Base-by-base conservation (phyloP, 495 filamentous ascomycete species). In the Platismatia glauca region DNA sequence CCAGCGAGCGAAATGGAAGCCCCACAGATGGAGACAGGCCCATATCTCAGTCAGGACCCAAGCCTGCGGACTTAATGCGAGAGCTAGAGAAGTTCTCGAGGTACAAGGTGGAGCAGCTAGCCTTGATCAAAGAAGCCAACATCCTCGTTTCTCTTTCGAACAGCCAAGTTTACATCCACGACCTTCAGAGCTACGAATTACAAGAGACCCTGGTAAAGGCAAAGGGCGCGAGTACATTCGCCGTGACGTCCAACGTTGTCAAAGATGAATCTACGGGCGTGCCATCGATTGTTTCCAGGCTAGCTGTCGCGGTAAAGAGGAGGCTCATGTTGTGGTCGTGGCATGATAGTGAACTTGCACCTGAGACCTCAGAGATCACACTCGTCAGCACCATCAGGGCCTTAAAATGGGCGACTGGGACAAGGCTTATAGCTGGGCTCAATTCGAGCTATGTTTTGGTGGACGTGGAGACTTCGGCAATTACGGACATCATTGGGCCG, bases 51-150 rank as follows among this genome's bases (percentile, higher is more conserved):
- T 74, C 73, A 33, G 77, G 76, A 22, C 24, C 68, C 37, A 89
- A 85, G 66, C 80, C 85, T n/a, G 89, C 90, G 7, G 91, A 95
- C 64, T 80, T 95, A 31, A 78, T 97, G 15, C 87, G 91, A 53
- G 95, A 96, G 73, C 77, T 92, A 35, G 94, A 97, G 64, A 95
- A 89, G 75, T 99, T 99, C 78, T 92, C 91, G 34, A 83, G 87
- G 41, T 83, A 88, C 63, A 86, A 90, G 55, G 85, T 97, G 56
- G 91, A 96, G 68, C 91, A 97, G 76, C 84, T 99, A 7, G 93
- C 93, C 35, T 82, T 93, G 62, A 90, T 99, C 65, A 97, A 97
- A 67, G 95, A 96, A 74, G 90, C 90, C 41, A 91, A 89, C 71
- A 84, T 90, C 15, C 82, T 99, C 55, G 84, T 99, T 52, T 95